Evolutionary conservation across 2,329 filamentous ascomycete species (phyloP).

Genomic region (Fusarium pilosicola): DNA sequence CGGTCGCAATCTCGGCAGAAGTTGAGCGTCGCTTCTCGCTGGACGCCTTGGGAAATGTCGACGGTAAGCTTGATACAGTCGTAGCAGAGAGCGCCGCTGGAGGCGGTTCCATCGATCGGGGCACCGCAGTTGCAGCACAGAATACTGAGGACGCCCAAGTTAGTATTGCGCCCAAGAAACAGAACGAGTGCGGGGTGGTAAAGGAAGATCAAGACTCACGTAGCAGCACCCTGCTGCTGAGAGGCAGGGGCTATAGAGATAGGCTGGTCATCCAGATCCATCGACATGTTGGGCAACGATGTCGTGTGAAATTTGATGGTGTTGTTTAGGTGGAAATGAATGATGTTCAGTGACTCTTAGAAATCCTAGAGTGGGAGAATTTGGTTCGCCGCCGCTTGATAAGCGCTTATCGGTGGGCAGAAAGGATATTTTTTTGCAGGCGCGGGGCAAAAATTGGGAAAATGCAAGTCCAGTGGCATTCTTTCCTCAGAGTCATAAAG

Average conservation of each 20-base stretch:
- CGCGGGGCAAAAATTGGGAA: conserved; percentile 39
- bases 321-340: conserved; percentile 29
- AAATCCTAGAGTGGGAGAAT: conserved; percentile 46
- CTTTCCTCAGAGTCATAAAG: conserved; percentile 26
- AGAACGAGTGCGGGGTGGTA: conserved; percentile 26
- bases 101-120: conserved; percentile 89
- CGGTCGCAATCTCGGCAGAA: conserved; percentile 95
- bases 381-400: conserved; percentile 53
- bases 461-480: conserved; percentile 8
- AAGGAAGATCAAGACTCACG: conserved; percentile 47
- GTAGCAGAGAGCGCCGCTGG: conserved; percentile 89
- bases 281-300: conserved; percentile 49
- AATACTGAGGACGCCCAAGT: conserved; percentile 60
- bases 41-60: conserved; percentile 92
- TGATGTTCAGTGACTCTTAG: conserved; percentile 38
- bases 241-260: conserved; percentile 50
- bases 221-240: conserved; percentile 51
- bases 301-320: conserved; percentile 23
- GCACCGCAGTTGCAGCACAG: conserved; percentile 98
- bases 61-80: conserved; percentile 95
- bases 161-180: conserved; percentile 23
- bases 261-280: conserved; percentile 57
- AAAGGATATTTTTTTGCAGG: conserved; percentile 36
- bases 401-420: conserved; percentile 48
- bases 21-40: conserved; percentile 88